A percentile compares a stretch with the other conserved stretches of the same genome.
phyloP scores from a whole-genome alignment of 2,329 filamentous ascomycete species.

The Alternaria sp. region DNA sequence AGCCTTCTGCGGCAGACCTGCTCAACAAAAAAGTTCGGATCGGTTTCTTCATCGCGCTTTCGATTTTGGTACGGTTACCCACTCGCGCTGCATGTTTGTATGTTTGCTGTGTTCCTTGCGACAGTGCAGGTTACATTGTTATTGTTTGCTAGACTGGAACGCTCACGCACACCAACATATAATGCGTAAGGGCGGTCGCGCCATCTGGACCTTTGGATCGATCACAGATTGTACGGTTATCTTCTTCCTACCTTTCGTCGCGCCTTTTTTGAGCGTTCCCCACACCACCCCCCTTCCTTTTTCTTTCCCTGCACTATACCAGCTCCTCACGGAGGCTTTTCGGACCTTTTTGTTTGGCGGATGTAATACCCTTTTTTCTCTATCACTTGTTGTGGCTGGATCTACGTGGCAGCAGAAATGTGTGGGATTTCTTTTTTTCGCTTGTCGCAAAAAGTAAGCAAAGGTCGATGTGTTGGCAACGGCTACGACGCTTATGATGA shows the following conservation, averaged over 20 bases:
- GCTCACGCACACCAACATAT: conserved; percentile 47
- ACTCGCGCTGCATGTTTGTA: conserved; percentile 31
- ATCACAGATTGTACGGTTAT: conserved; percentile 26
- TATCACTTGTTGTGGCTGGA: conserved; percentile 18
- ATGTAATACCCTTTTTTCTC: conserved; percentile 39
- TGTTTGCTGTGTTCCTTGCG: conserved; percentile 38
- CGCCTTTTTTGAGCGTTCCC: conserved; percentile 9
- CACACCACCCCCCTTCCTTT: conserved; percentile 15
- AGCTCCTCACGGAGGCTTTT: conserved; percentile 35
- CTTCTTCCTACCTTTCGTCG: conserved; percentile 12
- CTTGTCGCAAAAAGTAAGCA: conserved; percentile 19
- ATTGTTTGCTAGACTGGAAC: conserved; percentile 49
- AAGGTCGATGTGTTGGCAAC: conserved; percentile 19
- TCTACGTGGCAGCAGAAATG: conserved; percentile 16
- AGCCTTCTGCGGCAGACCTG: conserved; percentile 6
- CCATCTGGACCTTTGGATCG: conserved; percentile 24
- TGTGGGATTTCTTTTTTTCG: conserved; percentile 15
- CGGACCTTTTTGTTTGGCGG: conserved; percentile 30
- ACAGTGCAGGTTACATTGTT: conserved; percentile 48
- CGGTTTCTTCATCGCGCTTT: conserved; percentile 20
- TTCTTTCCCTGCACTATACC: conserved; percentile 37
- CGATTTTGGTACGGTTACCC: conserved; percentile 33
- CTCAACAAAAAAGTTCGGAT: conserved; percentile 31
- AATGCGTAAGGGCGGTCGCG: conserved; percentile 34
- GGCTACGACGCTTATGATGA: conserved; percentile 26